phyloP scores from a whole-genome alignment of 2,329 filamentous ascomycete species.

The Albophoma yamanashiensis region DNA sequence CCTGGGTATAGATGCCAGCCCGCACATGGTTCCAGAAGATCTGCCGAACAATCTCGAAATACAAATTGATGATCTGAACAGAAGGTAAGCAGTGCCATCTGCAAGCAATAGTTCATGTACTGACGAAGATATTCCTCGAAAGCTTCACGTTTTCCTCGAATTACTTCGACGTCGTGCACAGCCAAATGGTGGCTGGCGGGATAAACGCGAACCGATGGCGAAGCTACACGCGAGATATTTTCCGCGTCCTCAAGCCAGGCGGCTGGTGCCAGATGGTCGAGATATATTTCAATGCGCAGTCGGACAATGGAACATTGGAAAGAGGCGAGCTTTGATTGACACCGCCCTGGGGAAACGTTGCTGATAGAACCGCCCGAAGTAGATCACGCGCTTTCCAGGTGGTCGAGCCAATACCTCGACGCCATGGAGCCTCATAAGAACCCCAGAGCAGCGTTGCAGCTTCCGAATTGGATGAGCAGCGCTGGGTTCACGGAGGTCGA shows the following conservation, averaged over 20 bases:
- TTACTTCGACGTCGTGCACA: constrained; percentile 77
- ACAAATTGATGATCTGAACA: constrained; percentile 64
- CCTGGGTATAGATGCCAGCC: constrained; percentile 60
- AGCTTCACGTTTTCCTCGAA: constrained; percentile 58
- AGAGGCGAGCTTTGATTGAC: constrained; percentile 31
- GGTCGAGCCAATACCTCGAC: constrained; percentile 55
- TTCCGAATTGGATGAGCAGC: constrained; percentile 46
- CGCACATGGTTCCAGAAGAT: constrained; percentile 56
- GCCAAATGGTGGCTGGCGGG: constrained; percentile 59
- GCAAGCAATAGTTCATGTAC: background rate
- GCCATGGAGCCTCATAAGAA: constrained; percentile 56
- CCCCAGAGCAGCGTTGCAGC: constrained; percentile 49
- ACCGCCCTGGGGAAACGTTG: background rate
- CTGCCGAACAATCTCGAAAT: constrained; percentile 56
- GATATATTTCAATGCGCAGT: constrained; percentile 76
- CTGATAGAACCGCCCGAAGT: constrained; percentile 3
- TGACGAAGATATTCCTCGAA: background rate
- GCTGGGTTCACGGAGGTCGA: constrained; percentile 62
- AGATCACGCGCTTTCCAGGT: constrained; percentile 55
- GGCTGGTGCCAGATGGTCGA: constrained; percentile 90
- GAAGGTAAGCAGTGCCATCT: constrained; percentile 29
- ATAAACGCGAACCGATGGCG: constrained; percentile 65
- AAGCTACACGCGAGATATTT: constrained; percentile 66
- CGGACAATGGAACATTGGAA: constrained; percentile 69
- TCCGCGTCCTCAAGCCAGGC: constrained; percentile 57